These are phyloP conservation scores for Rhododendron williamsianum DNA, from an alignment of 148 eudicot species.

Conservation along the genomic window DNA sequence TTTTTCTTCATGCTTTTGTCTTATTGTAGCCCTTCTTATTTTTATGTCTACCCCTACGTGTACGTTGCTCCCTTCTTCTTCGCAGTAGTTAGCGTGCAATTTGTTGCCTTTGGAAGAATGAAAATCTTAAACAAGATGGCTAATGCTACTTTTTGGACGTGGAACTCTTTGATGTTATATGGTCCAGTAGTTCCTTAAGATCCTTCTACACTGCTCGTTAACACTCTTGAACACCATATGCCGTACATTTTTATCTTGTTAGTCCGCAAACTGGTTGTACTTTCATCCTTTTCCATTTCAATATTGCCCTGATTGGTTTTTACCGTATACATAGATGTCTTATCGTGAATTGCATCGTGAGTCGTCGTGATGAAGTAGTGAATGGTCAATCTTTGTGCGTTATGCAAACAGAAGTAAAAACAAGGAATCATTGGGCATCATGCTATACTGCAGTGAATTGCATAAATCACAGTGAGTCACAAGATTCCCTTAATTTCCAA, in stretches of 20 bases:
- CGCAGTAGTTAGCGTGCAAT: not conserved
- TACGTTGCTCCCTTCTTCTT: not conserved
- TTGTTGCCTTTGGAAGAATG: not conserved
- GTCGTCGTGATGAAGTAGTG: not conserved
- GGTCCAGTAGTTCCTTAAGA: constrained; percentile 1
- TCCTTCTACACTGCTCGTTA: not conserved
- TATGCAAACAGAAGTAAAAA: not conserved
- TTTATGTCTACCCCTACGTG: not conserved
- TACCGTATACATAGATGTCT: not conserved
- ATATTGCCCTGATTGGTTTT: not conserved
- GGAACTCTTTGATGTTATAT: not conserved
- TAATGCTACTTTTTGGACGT: not conserved
- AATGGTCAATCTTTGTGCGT: not conserved
- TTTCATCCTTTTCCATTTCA: not conserved
- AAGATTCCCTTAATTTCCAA: not conserved
- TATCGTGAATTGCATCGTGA: not conserved
- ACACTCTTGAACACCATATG: not conserved
- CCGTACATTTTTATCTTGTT: not conserved
- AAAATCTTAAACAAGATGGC: not conserved
- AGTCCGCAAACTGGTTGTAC: not conserved
- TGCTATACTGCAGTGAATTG: not conserved
- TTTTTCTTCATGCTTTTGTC: not conserved
- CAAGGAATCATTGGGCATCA: not conserved
- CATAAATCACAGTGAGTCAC: not conserved
- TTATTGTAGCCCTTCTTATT: not conserved